Evolutionary conservation across 2,329 filamentous ascomycete species (phyloP), one percentile per base, ranked within the genome.

Genomic region (Nemania sp.): DNA sequence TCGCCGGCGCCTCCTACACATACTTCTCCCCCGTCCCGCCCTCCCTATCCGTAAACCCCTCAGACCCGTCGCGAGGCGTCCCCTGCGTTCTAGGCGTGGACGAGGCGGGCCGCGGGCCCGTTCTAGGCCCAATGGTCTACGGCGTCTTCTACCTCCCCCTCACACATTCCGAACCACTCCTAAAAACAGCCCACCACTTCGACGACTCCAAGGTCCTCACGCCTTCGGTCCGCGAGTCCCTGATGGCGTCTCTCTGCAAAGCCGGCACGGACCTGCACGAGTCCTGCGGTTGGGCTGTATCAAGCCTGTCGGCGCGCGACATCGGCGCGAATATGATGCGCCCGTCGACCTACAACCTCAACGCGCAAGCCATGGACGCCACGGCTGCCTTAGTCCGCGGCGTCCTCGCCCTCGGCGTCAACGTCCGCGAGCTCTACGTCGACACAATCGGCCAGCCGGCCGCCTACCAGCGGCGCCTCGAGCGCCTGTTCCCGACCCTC

Each of bases 141-240:
- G 85, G 82, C 65, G 79, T 88, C 69, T 89, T 88, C 78, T 87
- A 84, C 78, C 90, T 96, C 66, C 96, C 96, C 53, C 76, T 91
- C 1, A 82, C 87, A 0, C 80, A 87, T 29, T 84, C 88, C 25
- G 87, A 89, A 72, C 83, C 89, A 1, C 86, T 97, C 29, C 87
- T 98, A 20, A 89, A 91, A 53, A 77, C 85, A 37, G 86, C 87
- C 3, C 89, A 97, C 79, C 90, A 89, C 79, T 97, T 97, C 78
- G 90, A 97, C 80, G 94, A 98, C 81, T 96, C 90, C 74, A 98
- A 98, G 79, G 91, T 92, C 5, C 86, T 98, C 40, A 96, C 90
- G 0, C 86, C 93, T 0, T 79, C 82, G n/a, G 86, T 94, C 39
- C 91, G 94, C 65, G 88, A 90, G 13, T 76, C 81, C 9, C 84